A percentile compares a stretch with the other conserved stretches of the same genome.
These are phyloP conservation scores for Haplographium delicatum DNA, from an alignment of 495 filamentous ascomycete species.

Conservation along the genomic window DNA sequence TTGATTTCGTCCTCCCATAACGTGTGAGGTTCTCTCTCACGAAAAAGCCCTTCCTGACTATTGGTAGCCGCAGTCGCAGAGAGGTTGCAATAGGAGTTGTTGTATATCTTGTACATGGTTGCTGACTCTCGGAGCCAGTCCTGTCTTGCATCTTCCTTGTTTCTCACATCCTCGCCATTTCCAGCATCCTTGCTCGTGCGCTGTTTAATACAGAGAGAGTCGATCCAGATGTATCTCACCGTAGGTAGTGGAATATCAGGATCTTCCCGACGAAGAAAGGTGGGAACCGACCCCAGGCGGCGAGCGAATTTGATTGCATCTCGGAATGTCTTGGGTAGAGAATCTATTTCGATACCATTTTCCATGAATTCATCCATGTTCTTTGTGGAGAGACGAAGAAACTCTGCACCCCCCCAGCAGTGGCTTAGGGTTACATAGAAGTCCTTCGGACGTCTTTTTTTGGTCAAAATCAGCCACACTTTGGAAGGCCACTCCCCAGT, in stretches of 20 bases:
- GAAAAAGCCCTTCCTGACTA: background rate
- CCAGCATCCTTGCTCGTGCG: too few species aligned
- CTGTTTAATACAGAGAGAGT: conserved; percentile 8
- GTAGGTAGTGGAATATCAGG: too few species aligned
- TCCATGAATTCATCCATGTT: background rate
- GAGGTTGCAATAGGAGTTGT: conserved; percentile 4
- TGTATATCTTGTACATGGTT: conserved; percentile 8
- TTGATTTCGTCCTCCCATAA: background rate
- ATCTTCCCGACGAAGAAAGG: too few species aligned
- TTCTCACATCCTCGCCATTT: background rate
- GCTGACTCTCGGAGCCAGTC: conserved; percentile 7
- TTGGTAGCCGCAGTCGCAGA: background rate
- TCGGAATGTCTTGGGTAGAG: conserved; percentile 13
- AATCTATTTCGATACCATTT: conserved; percentile 1
- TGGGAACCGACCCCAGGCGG: background rate
- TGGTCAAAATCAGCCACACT: background rate
- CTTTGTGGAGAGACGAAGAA: background rate
- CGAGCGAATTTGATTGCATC: conserved; percentile 9
- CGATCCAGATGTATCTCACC: conserved; percentile 21
- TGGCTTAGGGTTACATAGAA: conserved; percentile 12
- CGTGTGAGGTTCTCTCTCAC: background rate
- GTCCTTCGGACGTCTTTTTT: background rate
- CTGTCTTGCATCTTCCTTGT: background rate
- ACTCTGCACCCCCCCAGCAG: conserved; percentile 7
- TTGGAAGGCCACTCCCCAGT: background rate